Percentiles rank a stretch among this genome's conserved stretches.
phyloP scores from a whole-genome alignment of 2,329 filamentous ascomycete species.

The Aspergillus sp. region DNA sequence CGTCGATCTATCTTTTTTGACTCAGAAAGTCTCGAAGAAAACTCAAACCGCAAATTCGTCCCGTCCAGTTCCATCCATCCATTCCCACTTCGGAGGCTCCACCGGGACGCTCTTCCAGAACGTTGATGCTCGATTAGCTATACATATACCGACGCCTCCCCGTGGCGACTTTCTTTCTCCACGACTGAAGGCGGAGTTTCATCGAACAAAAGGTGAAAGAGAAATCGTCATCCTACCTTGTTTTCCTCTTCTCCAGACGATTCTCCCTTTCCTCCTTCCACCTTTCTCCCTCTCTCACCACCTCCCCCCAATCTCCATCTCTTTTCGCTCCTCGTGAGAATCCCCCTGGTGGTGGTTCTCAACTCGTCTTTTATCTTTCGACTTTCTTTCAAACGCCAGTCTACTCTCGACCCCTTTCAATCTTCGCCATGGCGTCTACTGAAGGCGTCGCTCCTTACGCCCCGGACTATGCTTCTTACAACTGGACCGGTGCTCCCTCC shows the following conservation, averaged over 20 bases:
- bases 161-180: too few relatives aligned
- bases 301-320: background rate
- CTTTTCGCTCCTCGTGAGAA: background rate
- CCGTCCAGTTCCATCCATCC: too few relatives aligned
- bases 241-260: conserved; percentile 1
- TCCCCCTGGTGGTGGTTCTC: conserved; percentile 2
- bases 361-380: background rate
- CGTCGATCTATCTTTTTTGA: conserved; percentile 2
- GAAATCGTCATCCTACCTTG: background rate
- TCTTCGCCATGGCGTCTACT: conserved; percentile 1
- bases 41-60: too few relatives aligned
- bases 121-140: background rate
- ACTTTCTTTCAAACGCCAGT: background rate
- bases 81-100: background rate
- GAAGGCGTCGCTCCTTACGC: conserved; percentile 29
- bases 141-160: too few relatives aligned
- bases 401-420: background rate
- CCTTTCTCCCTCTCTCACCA: conserved; percentile 4
- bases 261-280: conserved; percentile 12
- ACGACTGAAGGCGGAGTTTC: too few relatives aligned
- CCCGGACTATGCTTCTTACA: conserved; percentile 45
- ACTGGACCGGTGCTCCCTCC: conserved; percentile 44
- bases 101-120: conserved; percentile 10
- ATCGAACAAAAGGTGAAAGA: background rate
- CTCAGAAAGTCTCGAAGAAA: background rate